These are phyloP conservation scores for Xenoacremonium recifei DNA, from an alignment of 2,329 filamentous ascomycete species.

Conservation along the genomic window DNA sequence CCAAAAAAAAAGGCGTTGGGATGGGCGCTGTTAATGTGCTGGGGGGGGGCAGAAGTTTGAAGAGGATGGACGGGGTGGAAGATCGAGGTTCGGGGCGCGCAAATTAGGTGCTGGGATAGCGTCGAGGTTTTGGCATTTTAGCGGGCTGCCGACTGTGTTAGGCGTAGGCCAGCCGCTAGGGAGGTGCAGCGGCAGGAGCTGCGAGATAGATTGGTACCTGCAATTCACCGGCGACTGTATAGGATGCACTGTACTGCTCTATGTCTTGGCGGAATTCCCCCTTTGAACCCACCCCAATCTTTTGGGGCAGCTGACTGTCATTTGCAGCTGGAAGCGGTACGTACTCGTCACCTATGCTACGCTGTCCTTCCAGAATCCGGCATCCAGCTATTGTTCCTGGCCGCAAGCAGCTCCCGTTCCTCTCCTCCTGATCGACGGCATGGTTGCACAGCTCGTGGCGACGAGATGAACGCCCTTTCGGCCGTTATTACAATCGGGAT, in stretches of 20 bases:
- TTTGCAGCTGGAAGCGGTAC: conserved; percentile 3
- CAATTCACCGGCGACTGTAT: accelerated
- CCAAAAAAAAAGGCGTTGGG: too few species aligned
- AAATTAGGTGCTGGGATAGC: conserved; percentile 30
- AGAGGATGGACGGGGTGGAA: conserved; percentile 1
- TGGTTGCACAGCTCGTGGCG: too few species aligned
- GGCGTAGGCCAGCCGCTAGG: conserved; percentile 8
- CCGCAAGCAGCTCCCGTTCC: too few species aligned
- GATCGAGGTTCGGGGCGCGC: conserved; percentile 20
- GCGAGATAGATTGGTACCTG: conserved; percentile 26
- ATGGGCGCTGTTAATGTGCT: background rate
- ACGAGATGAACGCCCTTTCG: too few species aligned
- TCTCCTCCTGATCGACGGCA: too few species aligned
- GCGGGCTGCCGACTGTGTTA: conserved; percentile 21
- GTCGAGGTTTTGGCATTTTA: conserved; percentile 25
- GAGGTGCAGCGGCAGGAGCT: background rate
- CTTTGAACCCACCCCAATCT: conserved; percentile 14
- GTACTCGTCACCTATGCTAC: conserved; percentile 2
- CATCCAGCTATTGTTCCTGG: too few species aligned
- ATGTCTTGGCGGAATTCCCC: conserved; percentile 16
- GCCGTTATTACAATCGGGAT: background rate
- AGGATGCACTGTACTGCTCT: conserved; percentile 2
- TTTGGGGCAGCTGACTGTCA: conserved; percentile 19
- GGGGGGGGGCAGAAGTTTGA: background rate
- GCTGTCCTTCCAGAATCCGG: too few species aligned